Base-by-base conservation (phyloP, 306 rosid genomes). In the Trifolium fragiferum region DNA sequence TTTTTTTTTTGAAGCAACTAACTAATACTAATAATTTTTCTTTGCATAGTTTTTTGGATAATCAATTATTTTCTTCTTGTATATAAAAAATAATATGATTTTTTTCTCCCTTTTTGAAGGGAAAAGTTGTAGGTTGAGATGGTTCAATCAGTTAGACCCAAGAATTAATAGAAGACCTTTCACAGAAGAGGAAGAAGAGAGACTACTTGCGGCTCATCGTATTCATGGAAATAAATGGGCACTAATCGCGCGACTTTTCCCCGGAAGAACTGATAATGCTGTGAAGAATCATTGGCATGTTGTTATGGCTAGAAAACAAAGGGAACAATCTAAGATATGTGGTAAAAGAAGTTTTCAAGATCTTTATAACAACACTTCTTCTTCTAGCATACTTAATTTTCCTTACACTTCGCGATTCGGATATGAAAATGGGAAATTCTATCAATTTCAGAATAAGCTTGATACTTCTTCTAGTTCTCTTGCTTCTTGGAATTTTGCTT, bases 241-340 rank as follows among this genome's bases (percentile, higher is more conserved):
- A 11, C 83, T 92, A 1, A 95, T 95, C 57, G 96, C 99, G 5
- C 87, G 99, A 68, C 86, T 92, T 9, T 95, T 95, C 64, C 97
- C 96, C 0, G 97, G 99, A 10, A 75, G 99, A 61, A 95, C 99
- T 0, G 99, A 92, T 61, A 95, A 95, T 55, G 93, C 99, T 20
- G 99, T 95, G 60, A 95, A 95, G 90, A 95, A 95, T 49, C 99
- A 95, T 54, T 95, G 99, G 99, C 99, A 95, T 51, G 99, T 95
- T 43, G 83, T 95, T 6, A 92, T 90, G 96, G 99, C 99, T 10
- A 83, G 99, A 72, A 88, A 87, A 57, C 96, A 94, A 83, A 87
- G 97, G 80, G 96, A 93, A 71, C 93, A 89, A 10, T 91, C 98
- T 33, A 93, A 91, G 86, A 32, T 84, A 11, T 83, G 89, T 47